Evolutionary conservation across 768 basidiomycete genomes (phyloP).

Genomic region (Grammothele lineata): DNA sequence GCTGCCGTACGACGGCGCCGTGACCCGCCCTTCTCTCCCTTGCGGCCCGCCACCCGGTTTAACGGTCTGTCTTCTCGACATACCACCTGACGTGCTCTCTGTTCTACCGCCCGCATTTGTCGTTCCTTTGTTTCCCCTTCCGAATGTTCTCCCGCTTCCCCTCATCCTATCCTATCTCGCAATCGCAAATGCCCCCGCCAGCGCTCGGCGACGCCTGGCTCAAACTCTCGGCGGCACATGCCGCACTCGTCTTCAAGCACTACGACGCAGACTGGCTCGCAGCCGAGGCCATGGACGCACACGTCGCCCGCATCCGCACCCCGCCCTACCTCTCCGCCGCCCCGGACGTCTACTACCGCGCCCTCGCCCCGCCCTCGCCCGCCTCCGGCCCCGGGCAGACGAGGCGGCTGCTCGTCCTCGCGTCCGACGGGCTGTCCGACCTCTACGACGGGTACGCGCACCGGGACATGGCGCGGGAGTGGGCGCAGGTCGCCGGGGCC

Average conservation of each 20-base stretch:
- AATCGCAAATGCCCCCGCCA: no score
- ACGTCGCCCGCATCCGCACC: constrained; percentile 35
- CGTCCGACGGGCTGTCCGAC: constrained; percentile 45
- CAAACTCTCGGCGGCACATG: constrained; percentile 31
- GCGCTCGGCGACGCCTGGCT: constrained; percentile 36
- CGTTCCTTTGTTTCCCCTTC: no score
- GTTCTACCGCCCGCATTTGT: no score
- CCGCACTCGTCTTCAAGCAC: constrained; percentile 31
- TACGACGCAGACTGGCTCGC: constrained; percentile 34
- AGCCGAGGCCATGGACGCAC: constrained; percentile 23
- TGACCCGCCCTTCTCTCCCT: no score
- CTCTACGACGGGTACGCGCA: constrained; percentile 31
- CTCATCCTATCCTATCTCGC: no score
- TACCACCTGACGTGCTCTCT: no score
- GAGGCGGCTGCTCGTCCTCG: constrained; percentile 33
- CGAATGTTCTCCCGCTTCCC: no score
- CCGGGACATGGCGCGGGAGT: constrained; percentile 29
- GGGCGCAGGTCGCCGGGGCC: constrained; percentile 31
- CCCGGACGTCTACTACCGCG: constrained; percentile 38
- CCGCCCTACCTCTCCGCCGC: constrained; percentile 43
- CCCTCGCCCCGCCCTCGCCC: constrained; percentile 18
- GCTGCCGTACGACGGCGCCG: no score
- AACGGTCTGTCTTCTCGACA: no score
- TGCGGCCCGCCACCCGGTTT: no score
- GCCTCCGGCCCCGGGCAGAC: background rate